Percentiles rank a stretch among this genome's conserved stretches.
Conservation (phyloP, 1,284 basidiomycete genomes). For the Entoloma clypeatum region DNA sequence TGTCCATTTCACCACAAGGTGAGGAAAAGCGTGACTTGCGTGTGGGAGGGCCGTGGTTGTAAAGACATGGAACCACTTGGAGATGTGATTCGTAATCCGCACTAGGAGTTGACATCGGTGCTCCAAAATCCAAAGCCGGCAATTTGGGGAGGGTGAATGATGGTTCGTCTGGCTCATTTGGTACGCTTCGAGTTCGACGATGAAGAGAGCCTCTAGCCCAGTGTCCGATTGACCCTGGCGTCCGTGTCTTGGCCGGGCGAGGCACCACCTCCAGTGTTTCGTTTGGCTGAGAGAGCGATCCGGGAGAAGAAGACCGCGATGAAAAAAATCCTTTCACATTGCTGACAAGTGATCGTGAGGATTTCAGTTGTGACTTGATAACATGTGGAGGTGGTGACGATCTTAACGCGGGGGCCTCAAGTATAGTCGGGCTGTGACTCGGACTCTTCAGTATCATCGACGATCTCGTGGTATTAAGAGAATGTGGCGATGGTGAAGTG, state of each 20-base stretch:
- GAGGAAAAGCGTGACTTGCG: constrained; percentile 16
- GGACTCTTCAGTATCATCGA: constrained; percentile 35
- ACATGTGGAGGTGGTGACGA: constrained; percentile 9
- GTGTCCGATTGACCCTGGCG: constrained; percentile 39
- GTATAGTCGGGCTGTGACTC: constrained; percentile 23
- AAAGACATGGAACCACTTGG: constrained; percentile 4
- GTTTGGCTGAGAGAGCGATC: constrained; percentile 27
- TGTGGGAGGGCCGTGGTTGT: constrained; percentile 8
- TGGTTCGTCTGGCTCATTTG: constrained; percentile 33
- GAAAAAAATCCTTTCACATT: constrained; percentile 23
- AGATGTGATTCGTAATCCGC: constrained; percentile 11
- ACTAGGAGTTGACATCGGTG: constrained; percentile 15
- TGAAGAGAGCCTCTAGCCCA: constrained; percentile 44
- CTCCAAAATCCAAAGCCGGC: constrained; percentile 18
- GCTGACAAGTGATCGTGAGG: constrained; percentile 23
- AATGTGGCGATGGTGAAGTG: constrained; percentile 29
- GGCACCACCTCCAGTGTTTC: constrained; percentile 24
- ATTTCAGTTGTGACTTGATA: constrained; percentile 19
- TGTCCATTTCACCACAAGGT: constrained; percentile 11
- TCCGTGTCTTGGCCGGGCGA: constrained; percentile 26
- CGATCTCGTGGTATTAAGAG: no score
- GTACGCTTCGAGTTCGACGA: constrained; percentile 47
- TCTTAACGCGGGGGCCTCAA: constrained; percentile 16
- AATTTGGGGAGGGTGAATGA: constrained; percentile 15
- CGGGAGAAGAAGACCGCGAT: constrained; percentile 22